Conservation (phyloP, 192 early-diverging fungal species). For the Irineochytrium annulatum region DNA sequence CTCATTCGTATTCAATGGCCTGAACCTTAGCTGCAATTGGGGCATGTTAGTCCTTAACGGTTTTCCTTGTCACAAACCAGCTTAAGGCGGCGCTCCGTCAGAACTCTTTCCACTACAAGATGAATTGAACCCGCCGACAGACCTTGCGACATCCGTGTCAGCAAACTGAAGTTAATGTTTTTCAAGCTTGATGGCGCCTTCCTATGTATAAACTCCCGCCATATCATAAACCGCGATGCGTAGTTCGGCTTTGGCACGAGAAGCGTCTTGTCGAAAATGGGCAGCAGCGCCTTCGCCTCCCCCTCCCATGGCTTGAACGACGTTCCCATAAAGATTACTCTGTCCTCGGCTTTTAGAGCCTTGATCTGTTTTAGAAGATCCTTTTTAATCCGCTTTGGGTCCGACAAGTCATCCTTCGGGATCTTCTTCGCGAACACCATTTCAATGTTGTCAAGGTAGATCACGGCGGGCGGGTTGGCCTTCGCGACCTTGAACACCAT, state of each 20-base stretch:
- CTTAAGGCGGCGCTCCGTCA: slow-evolving; percentile 46
- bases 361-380: slow-evolving; percentile 55
- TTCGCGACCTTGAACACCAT: slow-evolving; percentile 66
- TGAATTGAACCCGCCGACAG: slow-evolving; percentile 40
- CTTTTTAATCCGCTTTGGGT: slow-evolving; percentile 63
- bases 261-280: slow-evolving; percentile 40
- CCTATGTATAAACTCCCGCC: slow-evolving; percentile 38
- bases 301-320: slow-evolving; percentile 58
- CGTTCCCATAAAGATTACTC: slow-evolving; percentile 49
- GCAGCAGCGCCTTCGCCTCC: slow-evolving; percentile 47
- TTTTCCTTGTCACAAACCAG: slow-evolving; percentile 17
- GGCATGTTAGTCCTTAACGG: not conserved
- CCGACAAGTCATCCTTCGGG: slow-evolving; percentile 58
- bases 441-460: slow-evolving; percentile 56
- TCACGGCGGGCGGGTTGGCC: slow-evolving; percentile 51
- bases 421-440: slow-evolving; percentile 64
- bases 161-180: slow-evolving; percentile 40
- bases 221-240: slow-evolving; percentile 32
- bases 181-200: slow-evolving; percentile 10
- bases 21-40: slow-evolving; percentile 23
- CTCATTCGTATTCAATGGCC: slow-evolving; percentile 43
- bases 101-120: slow-evolving; percentile 32
- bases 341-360: slow-evolving; percentile 39
- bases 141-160: slow-evolving; percentile 46
- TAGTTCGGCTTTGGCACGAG: slow-evolving; percentile 48